Evolutionary conservation across 2,329 filamentous ascomycete species (phyloP).

Genomic region (Hypoxylon sp.): DNA sequence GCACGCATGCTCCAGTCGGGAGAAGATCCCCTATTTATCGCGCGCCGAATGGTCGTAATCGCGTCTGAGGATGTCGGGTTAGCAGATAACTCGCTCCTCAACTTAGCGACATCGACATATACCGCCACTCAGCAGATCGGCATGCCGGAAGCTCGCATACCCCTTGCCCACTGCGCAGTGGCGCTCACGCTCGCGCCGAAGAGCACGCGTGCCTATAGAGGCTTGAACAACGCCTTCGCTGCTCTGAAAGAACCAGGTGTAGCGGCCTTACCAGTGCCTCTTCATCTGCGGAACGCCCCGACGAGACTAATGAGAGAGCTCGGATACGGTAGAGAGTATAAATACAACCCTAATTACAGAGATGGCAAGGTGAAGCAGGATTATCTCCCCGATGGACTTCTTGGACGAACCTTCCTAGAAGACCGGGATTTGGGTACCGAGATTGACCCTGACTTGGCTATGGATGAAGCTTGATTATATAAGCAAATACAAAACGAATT

Average conservation of each 20-base stretch:
- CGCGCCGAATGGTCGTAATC: slow-evolving; percentile 92
- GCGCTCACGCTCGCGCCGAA: slow-evolving; percentile 86
- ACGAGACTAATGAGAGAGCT: slow-evolving; percentile 94
- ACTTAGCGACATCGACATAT: slow-evolving; percentile 87
- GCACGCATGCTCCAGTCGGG: slow-evolving; percentile 95
- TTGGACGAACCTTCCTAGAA: slow-evolving; percentile 81
- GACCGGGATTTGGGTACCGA: slow-evolving; percentile 82
- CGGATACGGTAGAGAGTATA: slow-evolving; percentile 91
- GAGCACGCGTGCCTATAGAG: slow-evolving; percentile 87
- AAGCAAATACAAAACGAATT: background rate
- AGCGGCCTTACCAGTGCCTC: slow-evolving; percentile 82
- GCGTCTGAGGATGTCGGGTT: slow-evolving; percentile 94
- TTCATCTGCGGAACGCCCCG: slow-evolving; percentile 92
- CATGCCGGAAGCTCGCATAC: slow-evolving; percentile 94
- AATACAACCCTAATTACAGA: slow-evolving; percentile 93
- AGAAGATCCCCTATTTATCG: slow-evolving; percentile 93
- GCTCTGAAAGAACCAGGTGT: slow-evolving; percentile 86
- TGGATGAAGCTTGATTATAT: slow-evolving; percentile 51
- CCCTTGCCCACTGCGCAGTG: slow-evolving; percentile 87
- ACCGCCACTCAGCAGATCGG: slow-evolving; percentile 92
- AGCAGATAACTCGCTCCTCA: slow-evolving; percentile 85
- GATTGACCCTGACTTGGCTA: slow-evolving; percentile 76
- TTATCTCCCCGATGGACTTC: slow-evolving; percentile 85
- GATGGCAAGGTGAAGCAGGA: slow-evolving; percentile 87
- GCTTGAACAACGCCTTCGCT: slow-evolving; percentile 81